Conservation (phyloP, 768 basidiomycete species). For the Russula vinacea region DNA sequence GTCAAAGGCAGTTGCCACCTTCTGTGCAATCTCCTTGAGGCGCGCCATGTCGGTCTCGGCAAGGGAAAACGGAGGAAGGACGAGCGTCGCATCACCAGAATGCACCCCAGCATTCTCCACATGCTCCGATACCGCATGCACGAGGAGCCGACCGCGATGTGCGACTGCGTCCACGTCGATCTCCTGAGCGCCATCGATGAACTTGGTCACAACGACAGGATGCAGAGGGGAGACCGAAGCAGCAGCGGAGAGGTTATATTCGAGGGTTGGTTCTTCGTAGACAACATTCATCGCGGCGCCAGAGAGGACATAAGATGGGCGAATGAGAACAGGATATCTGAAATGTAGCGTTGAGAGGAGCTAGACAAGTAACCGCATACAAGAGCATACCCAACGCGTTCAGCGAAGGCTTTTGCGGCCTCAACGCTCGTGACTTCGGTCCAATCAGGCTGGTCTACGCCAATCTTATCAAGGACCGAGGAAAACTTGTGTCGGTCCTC, state of each 20-base stretch:
- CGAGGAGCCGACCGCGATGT: slow-evolving; percentile 83
- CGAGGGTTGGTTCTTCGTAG: slow-evolving; percentile 82
- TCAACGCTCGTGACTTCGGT: slow-evolving; percentile 83
- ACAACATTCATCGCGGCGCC: slow-evolving; percentile 99
- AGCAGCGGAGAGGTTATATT: slow-evolving; percentile 94
- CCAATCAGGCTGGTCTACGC: slow-evolving; percentile 98
- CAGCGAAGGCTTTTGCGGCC: slow-evolving; percentile 88
- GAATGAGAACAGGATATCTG: slow-evolving; percentile 95
- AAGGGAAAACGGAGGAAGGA: slow-evolving; percentile 90
- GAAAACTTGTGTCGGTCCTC: slow-evolving; percentile 99
- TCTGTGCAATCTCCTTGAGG: slow-evolving; percentile 89
- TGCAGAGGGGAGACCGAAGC: slow-evolving; percentile 94
- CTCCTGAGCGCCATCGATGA: slow-evolving; percentile 97
- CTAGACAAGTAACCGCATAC: neutral
- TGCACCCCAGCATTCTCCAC: slow-evolving; percentile 99
- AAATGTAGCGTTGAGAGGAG: slow-evolving; percentile 11
- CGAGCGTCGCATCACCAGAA: slow-evolving; percentile 96
- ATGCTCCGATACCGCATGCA: slow-evolving; percentile 97
- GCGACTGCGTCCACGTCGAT: slow-evolving; percentile 98
- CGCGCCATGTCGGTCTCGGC: slow-evolving; percentile 72
- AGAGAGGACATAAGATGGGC: slow-evolving; percentile 97
- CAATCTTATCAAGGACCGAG: slow-evolving; percentile 87
- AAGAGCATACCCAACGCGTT: slow-evolving; percentile 66
- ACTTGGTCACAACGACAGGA: slow-evolving; percentile 98
- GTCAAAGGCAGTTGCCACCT: slow-evolving; percentile 91